Evolutionary conservation across 352 stramenopile genomes (phyloP), one percentile per base, ranked within the genome.

Genomic region (Phytophthora uliginosa): DNA sequence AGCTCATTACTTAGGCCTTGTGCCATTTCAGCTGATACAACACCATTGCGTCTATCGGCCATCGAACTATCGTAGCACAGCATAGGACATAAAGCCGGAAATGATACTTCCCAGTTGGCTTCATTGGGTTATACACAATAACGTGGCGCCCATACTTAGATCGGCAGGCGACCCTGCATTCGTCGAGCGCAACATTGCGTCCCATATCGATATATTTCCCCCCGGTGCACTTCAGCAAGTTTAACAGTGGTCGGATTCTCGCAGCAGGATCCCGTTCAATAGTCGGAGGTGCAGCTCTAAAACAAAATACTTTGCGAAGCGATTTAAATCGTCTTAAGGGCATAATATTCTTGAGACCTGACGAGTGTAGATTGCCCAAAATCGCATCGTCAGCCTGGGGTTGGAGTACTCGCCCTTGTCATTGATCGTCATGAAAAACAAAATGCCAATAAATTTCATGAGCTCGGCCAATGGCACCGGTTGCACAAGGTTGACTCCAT

Each of bases 391-490:
- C 70, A 0, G 60, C 18, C 52, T 81, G 65, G 1, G 2, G 57
- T 75, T 73, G 12, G 72, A 57, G 20, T 68, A 61, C 36, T n/a
- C n/a, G n/a, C n/a, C n/a, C n/a, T 77, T 81, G 42, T 77, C 45
- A 1, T 61, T 64, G 4, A 73, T 20, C 2, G 33, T 42, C 62
- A 76, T 78, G 50, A 66, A 82, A 33, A 67, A 82, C 7, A 78
- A 18, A 20, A 82, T 42, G 66, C 59, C 74, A 50, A 82, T 18
- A 26, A 82, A 82, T 51, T 53, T 66, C 70, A 78, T 70, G 9
- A 82, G 34, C 51, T 82, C 66, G 15, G 54, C 22, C 2, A 78
- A 50, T 58, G 74, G 73, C 4, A 74, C 15, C 0, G 61, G 33
- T 12, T 45, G 45, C 33, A 57, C 33, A 15, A 56, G 12, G 8